Conservation (phyloP, 176 grass and related monocot genomes). For the Poa annua region DNA sequence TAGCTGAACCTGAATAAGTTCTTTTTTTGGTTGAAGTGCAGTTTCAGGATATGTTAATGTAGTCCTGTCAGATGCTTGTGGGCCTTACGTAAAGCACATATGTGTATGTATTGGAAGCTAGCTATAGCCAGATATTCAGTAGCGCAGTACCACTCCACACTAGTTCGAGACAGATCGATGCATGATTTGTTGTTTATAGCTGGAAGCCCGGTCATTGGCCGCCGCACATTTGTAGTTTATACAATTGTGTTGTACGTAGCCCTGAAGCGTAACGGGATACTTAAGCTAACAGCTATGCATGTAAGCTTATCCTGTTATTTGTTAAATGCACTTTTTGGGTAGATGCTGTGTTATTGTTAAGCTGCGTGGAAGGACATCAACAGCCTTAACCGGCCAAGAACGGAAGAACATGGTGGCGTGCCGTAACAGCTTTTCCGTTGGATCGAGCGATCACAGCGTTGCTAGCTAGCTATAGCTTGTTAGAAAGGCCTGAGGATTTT, state of each 20-base stretch:
- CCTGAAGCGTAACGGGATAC: slow-evolving; percentile 23
- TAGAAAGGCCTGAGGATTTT: slow-evolving; percentile 28
- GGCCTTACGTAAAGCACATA: slow-evolving; percentile 29
- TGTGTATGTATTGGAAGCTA: slow-evolving; percentile 6
- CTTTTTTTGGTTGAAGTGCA: too few species aligned
- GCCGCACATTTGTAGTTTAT: slow-evolving; percentile 45
- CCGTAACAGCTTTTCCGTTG: slow-evolving; percentile 49
- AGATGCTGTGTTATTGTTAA: slow-evolving; percentile 40
- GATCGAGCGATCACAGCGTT: not conserved
- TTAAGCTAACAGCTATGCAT: slow-evolving; percentile 14
- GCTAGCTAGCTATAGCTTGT: not conserved
- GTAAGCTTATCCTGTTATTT: slow-evolving; percentile 61
- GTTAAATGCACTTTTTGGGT: slow-evolving; percentile 31
- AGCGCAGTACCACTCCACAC: not conserved
- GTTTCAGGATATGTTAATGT: too few species aligned
- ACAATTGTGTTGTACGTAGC: slow-evolving; percentile 8
- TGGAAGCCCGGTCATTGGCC: slow-evolving; percentile 35
- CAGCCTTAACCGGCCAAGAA: slow-evolving; percentile 42
- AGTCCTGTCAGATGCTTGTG: not conserved
- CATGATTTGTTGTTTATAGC: slow-evolving; percentile 38
- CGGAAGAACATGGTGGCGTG: slow-evolving; percentile 60
- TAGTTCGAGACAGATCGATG: slow-evolving; percentile 33
- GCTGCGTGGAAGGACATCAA: slow-evolving; percentile 17
- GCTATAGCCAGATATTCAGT: not conserved
- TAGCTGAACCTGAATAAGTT: too few species aligned